phyloP scores from a whole-genome alignment of 768 basidiomycete species.

The Collybia sp. region DNA sequence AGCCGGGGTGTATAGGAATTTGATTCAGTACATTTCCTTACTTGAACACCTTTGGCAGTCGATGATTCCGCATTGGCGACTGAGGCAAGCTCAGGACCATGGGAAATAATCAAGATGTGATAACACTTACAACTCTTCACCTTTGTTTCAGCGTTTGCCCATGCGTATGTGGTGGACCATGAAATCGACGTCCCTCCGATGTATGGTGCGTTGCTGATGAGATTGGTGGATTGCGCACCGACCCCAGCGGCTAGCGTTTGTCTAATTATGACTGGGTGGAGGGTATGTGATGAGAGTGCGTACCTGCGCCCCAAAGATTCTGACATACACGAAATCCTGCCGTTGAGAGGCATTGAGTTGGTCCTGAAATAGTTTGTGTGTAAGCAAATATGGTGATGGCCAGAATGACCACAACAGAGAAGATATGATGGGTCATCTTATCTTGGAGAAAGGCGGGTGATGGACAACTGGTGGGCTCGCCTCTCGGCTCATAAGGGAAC shows the following conservation, averaged over 20 bases:
- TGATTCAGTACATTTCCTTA: slow-evolving; percentile 8
- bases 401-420: too few species aligned
- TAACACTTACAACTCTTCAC: slow-evolving; percentile 50
- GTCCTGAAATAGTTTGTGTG: slow-evolving; percentile 22
- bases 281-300: slow-evolving; percentile 1
- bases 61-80: slow-evolving; percentile 47
- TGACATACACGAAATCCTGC: slow-evolving; percentile 50
- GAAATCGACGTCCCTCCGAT: slow-evolving; percentile 26
- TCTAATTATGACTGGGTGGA: neutral
- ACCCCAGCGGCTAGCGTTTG: slow-evolving; percentile 30
- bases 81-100: slow-evolving; percentile 7
- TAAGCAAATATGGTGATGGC: too few species aligned
- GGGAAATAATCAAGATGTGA: neutral
- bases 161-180: slow-evolving; percentile 50
- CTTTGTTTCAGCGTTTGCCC: slow-evolving; percentile 43
- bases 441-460: too few species aligned
- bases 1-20: neutral
- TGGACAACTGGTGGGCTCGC: too few species aligned
- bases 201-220: slow-evolving; percentile 24
- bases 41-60: slow-evolving; percentile 43
- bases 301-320: slow-evolving; percentile 50
- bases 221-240: slow-evolving; percentile 44
- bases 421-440: too few species aligned
- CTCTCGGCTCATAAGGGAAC: too few species aligned
- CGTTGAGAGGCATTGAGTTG: slow-evolving; percentile 37